These are phyloP conservation scores for Ceratorhiza oryzae-sativae DNA, from an alignment of 1,284 basidiomycete genomes.

Conservation along the genomic window DNA sequence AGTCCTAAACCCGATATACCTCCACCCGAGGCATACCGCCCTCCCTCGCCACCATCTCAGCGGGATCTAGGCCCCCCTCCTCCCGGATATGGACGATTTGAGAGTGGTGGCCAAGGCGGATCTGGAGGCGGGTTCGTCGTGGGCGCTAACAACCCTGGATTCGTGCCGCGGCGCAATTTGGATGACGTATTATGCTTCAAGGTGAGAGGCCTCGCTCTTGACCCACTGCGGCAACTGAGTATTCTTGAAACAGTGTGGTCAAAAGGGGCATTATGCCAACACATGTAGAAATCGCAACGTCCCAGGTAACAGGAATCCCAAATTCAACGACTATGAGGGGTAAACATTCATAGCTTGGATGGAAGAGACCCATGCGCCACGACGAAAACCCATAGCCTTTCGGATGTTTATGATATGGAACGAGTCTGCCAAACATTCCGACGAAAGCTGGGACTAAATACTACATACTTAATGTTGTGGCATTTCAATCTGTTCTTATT, in stretches of 20 bases:
- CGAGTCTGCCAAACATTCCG: too few relatives aligned
- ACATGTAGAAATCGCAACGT: constrained; percentile 86
- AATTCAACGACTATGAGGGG: constrained; percentile 59
- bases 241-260: constrained; percentile 68
- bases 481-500: not conserved
- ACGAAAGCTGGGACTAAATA: not conserved
- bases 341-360: not conserved
- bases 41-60: constrained; percentile 75
- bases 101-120: constrained; percentile 47
- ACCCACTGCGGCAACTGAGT: constrained; percentile 33
- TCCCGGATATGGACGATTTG: constrained; percentile 66
- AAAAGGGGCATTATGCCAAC: constrained; percentile 95
- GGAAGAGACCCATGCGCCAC: too few relatives aligned
- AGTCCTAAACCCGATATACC: constrained; percentile 81
- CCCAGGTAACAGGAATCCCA: constrained; percentile 80
- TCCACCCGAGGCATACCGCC: constrained; percentile 76
- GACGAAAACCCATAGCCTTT: too few relatives aligned
- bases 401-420: too few relatives aligned
- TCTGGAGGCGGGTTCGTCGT: constrained; percentile 45
- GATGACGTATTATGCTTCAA: constrained; percentile 92
- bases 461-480: not conserved
- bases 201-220: constrained; percentile 54
- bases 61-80: constrained; percentile 89
- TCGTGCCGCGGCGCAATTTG: constrained; percentile 69
- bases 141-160: constrained; percentile 41